Evolutionary conservation across 208 protist genomes (phyloP).

Genomic region (Leishmania lainsoni): DNA sequence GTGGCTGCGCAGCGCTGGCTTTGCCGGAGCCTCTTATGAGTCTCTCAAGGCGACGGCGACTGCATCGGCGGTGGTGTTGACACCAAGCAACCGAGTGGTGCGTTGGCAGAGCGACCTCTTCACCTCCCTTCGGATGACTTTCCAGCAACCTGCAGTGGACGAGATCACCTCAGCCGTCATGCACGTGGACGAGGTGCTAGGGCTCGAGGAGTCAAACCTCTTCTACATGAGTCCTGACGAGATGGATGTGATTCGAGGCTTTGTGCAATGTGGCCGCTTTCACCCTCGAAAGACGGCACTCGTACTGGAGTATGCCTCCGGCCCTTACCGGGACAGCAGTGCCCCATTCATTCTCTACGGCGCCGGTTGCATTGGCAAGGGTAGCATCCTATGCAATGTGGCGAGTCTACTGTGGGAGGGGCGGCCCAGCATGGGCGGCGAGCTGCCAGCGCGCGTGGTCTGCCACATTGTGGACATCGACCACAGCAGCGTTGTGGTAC

Average conservation of each 20-base stretch:
- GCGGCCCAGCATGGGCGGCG: constrained; percentile 8
- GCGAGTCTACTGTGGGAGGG: constrained; percentile 35
- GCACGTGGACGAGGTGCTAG: constrained; percentile 9
- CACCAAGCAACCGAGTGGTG: constrained; percentile 36
- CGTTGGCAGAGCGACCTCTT: constrained; percentile 83
- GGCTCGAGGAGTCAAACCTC: constrained; percentile 19
- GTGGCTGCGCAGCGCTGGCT: constrained; percentile 55
- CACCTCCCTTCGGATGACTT: constrained; percentile 49
- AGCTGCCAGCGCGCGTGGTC: constrained; percentile 37
- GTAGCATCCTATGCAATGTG: constrained; percentile 55
- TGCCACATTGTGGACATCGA: constrained; percentile 38
- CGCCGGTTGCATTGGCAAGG: constrained; percentile 55
- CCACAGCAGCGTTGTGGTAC: constrained; percentile 54
- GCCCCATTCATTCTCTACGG: constrained; percentile 80
- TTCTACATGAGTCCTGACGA: constrained; percentile 28
- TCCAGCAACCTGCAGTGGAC: constrained; percentile 37
- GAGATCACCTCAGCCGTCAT: background rate
- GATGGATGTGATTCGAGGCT: constrained; percentile 17
- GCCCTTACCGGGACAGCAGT: constrained; percentile 32
- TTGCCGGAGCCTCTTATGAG: constrained; percentile 20
- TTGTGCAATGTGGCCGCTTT: constrained; percentile 19
- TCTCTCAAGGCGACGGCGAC: constrained; percentile 20
- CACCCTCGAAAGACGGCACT: constrained; percentile 40
- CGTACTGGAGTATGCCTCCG: constrained; percentile 42
- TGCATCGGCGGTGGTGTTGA: constrained; percentile 29